Percentiles rank a stretch among this genome's conserved stretches.
Evolutionary conservation across 176 grass and related monocot genomes (phyloP).

Genomic region (Triticum aestivum): IWGSC_CS_RefSeq_v2.1 NC_057814.1:581926425-581926924

Average conservation of each 20-base stretch:
- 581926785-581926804: background rate
- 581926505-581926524: background rate
- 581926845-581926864: background rate
- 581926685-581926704: background rate
- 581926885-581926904: background rate
- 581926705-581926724: background rate
- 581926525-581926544: background rate
- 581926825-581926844: background rate
- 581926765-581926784: background rate
- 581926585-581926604: background rate
- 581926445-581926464: background rate
- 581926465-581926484: background rate
- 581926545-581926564: background rate
- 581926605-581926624: background rate
- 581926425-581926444: background rate
- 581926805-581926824: background rate
- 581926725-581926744: background rate
- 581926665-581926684: background rate
- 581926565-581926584: background rate
- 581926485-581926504: background rate
- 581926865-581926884: background rate
- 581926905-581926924: background rate
- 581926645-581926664: background rate
- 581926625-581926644: background rate
- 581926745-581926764: conserved; percentile 9